Evolutionary conservation across 495 filamentous ascomycete species (phyloP), one percentile per base, ranked within the genome.

Genomic region (Trichoderma virens): DNA sequence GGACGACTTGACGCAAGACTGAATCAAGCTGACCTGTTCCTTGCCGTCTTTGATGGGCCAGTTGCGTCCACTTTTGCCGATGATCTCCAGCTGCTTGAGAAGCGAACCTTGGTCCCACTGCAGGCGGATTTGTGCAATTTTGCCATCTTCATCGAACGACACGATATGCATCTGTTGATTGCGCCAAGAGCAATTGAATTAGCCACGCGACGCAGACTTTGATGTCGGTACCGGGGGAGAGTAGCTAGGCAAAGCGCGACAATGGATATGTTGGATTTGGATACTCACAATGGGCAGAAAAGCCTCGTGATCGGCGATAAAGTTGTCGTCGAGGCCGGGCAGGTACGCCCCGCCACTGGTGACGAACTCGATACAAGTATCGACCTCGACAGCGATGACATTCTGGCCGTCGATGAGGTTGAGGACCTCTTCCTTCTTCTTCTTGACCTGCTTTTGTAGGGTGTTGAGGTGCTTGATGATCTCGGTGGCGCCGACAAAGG

Each of bases 41-140:
- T 85, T 88, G 64, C 88, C 90, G 70, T 96, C 92, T 65, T 87
- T 89, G 74, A 98, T 93, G 23, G 94, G 94, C 94, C 94, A 98
- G 71, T 89, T 91, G 70, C 87, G 89, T 56, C 89, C 90, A 30
- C 90, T 87, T 68, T 85, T 84, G 64, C 94, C 94, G 75, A 98
- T 98, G 34, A 97, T 87, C 68, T 96, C 92, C 62, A 97, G 85
- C 72, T 93, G 88, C 76, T 94, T 98, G 65, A 98, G 82, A 9
- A 98, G 83, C 62, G 91, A 91, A 30, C 86, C 93, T 75, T 98
- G 95, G 72, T 98, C 94, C 94, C 94, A 98, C 74, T 88, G 89
- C 65, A 93, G 85, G 62, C 92, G 88, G 68, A 97, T 88, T 70
- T 91, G 89, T 67, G 82, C 75, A 74, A 98, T 96, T 73, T 91